These are phyloP conservation scores for Senna siamea DNA, from an alignment of 306 rosid species.

Conservation along the genomic window DNA sequence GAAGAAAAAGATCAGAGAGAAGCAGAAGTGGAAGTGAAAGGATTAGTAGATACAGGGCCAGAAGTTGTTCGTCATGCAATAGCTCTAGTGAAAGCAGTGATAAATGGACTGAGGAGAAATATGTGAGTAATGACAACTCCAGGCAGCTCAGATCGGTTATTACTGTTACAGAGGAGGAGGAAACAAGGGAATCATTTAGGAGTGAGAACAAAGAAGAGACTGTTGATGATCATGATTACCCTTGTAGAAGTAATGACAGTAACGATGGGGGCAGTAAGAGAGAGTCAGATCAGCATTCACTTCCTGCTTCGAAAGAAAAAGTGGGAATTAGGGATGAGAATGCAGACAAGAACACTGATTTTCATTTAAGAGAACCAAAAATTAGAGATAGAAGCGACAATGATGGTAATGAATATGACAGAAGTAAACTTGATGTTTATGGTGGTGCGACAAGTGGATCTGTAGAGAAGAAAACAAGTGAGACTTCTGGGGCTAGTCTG, in stretches of 20 bases:
- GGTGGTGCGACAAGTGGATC: constrained; percentile 41
- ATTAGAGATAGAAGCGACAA: constrained; percentile 24
- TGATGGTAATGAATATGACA: constrained; percentile 16
- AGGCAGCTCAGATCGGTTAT: constrained; percentile 74
- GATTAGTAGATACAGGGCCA: constrained; percentile 57
- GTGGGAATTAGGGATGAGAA: constrained; percentile 45
- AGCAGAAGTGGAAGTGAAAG: constrained; percentile 45
- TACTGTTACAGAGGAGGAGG: constrained; percentile 50
- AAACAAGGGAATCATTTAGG: constrained; percentile 40
- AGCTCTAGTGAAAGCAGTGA: constrained; percentile 42
- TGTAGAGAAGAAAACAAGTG: constrained; percentile 42
- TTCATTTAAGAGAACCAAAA: constrained; percentile 32
- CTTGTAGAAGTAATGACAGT: constrained; percentile 73
- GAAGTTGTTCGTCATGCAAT: constrained; percentile 61
- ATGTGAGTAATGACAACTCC: constrained; percentile 40
- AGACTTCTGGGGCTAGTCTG: constrained; percentile 45
- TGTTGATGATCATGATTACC: constrained; percentile 67
- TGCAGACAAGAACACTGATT: constrained; percentile 41
- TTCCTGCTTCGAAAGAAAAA: constrained; percentile 43
- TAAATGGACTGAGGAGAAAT: constrained; percentile 46
- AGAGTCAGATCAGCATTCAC: constrained; percentile 48
- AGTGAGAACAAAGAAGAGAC: constrained; percentile 67
- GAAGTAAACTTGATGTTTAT: constrained; percentile 33
- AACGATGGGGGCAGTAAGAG: constrained; percentile 56
- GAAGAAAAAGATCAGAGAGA: constrained; percentile 43